Base-by-base conservation (phyloP, 805 yeast genomes). In the Saturnispora mendoncae region DNA sequence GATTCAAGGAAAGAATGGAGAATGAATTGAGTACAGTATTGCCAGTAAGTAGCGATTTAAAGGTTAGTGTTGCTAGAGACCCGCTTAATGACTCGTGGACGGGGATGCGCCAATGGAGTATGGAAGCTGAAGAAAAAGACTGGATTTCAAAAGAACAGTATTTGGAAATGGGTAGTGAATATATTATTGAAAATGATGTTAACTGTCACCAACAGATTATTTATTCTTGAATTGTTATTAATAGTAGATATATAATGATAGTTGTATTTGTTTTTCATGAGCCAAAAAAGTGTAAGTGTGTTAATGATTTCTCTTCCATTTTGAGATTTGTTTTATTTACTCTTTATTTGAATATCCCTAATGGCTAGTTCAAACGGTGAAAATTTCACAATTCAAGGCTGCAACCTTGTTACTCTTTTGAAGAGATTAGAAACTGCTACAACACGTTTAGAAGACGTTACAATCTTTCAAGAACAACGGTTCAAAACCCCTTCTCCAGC, bases 341-440 rank as follows among this genome's bases (percentile, higher is more conserved):
- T n/a, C n/a, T n/a, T n/a, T n/a, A n/a, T n/a, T n/a, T n/a, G n/a
- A n/a, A n/a, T n/a, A n/a, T n/a, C n/a, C n/a, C 13, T 6, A 19
- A 36, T 36, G 44, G 21, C 40, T 12, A 36, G 37, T 18, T 33
- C 38, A 9, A 35, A 30, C 4, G 20, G 25, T 20, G 46, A 46
- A 14, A 41, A 69, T 48, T 65, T 72, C 55, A 70, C 72, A 45
- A 74, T 80, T 43, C 92, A 81, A 55, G 94, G 94, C n/a, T 84
- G 80, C 68, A 87, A 85, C 57, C 69, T 87, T 48, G 84, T 84
- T 33, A 87, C 95, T 35, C 71, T 87, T 42, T 65, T 80, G 62
- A 80, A 80, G 61, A 67, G 81, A 72, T 70, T 87, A 52, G 97
- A 87, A 61, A 90, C 94, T 13, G 96, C 96, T 27, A 85, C 97